A percentile compares a stretch with the other conserved stretches of the same genome.
phyloP scores from a whole-genome alignment of 2,329 filamentous ascomycete genomes.

The Alternaria postmessia region DNA sequence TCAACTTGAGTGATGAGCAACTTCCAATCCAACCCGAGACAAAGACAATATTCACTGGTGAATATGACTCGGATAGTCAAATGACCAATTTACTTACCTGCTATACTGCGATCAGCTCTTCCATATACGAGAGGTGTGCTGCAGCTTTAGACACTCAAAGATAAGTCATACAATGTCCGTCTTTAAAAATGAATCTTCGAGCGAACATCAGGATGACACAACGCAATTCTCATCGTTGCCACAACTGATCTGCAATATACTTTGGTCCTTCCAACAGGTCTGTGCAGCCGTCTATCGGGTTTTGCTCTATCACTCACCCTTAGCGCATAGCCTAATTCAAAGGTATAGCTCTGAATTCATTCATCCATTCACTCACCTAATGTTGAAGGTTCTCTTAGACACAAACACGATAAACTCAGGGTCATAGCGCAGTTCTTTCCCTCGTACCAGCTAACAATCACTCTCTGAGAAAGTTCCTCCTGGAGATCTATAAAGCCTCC shows the following conservation, averaged over 20 bases:
- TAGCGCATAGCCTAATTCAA: neutral
- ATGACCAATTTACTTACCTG: neutral
- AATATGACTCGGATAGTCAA: neutral
- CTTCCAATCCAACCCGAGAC: neutral
- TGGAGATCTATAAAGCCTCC: neutral
- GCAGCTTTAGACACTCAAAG: too few species aligned
- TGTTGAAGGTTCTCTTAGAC: neutral
- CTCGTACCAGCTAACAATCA: neutral
- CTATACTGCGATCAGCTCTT: neutral
- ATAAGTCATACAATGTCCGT: neutral
- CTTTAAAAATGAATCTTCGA: neutral
- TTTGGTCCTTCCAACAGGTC: neutral
- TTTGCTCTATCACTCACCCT: neutral
- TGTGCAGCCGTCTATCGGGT: neutral
- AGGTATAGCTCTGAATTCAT: neutral
- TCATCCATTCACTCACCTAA: neutral
- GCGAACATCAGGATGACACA: neutral
- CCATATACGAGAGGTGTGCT: too few species aligned
- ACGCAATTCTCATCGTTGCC: neutral
- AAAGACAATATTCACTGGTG: neutral
- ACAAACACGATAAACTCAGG: neutral
- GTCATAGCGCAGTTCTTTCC: neutral
- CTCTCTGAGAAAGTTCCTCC: neutral
- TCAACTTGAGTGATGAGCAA: neutral
- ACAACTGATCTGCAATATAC: neutral